Percentiles rank a stretch among this genome's conserved stretches.
Conservation (phyloP, 352 stramenopile species). For the Phytophthora sansomeana region DNA sequence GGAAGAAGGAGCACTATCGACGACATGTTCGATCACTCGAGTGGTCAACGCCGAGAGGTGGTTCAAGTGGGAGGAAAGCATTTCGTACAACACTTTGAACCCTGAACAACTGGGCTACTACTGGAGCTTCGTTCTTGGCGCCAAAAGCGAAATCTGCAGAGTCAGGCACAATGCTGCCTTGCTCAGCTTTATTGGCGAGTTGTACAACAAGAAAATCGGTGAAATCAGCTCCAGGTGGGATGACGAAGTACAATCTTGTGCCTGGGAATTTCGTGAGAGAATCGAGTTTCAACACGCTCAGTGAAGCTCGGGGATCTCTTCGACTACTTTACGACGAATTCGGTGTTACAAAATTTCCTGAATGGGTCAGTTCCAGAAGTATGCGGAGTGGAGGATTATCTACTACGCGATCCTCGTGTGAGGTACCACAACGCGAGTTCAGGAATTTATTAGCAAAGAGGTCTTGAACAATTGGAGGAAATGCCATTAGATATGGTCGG, state of each 20-base stretch:
- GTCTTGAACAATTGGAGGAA: constrained; percentile 3
- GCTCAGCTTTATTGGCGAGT: constrained; percentile 1
- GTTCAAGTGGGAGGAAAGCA: constrained; percentile 10
- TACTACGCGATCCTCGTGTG: constrained; percentile 16
- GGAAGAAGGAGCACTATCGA: not conserved
- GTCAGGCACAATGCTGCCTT: not conserved
- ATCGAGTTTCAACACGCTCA: constrained; percentile 20
- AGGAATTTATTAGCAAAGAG: constrained; percentile 1
- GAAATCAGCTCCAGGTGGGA: constrained; percentile 11
- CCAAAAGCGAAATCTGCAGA: not conserved
- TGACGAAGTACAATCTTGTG: constrained; percentile 1
- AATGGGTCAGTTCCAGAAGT: constrained; percentile 33
- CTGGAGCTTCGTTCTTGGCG: constrained; percentile 4
- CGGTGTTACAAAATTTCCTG: constrained; percentile 17
- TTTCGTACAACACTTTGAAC: constrained; percentile 7
- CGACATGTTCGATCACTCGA: not conserved
- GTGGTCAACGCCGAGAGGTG: constrained; percentile 3
- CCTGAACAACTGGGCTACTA: constrained; percentile 3
- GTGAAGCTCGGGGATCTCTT: constrained; percentile 29
- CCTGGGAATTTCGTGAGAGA: not conserved
- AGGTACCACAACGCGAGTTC: constrained; percentile 32
- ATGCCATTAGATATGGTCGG: no score
- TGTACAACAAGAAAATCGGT: constrained; percentile 12
- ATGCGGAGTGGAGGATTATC: constrained; percentile 34
- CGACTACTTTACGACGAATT: constrained; percentile 34